Evolutionary conservation across 2,329 filamentous ascomycete species (phyloP).

Genomic region (Sordariomycetes sp.): DNA sequence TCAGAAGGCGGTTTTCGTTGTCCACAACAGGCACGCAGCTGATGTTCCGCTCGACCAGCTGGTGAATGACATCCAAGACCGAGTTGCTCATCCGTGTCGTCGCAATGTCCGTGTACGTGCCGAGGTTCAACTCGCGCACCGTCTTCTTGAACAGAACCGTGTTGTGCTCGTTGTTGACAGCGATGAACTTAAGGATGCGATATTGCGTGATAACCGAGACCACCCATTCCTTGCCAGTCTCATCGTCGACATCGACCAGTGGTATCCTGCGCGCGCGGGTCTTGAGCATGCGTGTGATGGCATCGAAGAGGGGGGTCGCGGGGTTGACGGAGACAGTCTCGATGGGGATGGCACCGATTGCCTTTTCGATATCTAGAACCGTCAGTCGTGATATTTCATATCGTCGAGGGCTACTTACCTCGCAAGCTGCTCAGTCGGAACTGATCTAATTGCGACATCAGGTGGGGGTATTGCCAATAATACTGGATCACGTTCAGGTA

Average conservation of each 20-base stretch:
- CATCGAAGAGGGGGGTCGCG: slow-evolving; percentile 83
- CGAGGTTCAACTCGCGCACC: slow-evolving; percentile 73
- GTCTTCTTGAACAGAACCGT: slow-evolving; percentile 85
- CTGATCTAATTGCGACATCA: slow-evolving; percentile 82
- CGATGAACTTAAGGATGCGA: slow-evolving; percentile 96
- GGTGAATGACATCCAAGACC: slow-evolving; percentile 89
- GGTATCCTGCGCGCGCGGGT: slow-evolving; percentile 91
- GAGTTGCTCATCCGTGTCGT: slow-evolving; percentile 83
- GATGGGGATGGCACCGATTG: slow-evolving; percentile 80
- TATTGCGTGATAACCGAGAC: slow-evolving; percentile 98
- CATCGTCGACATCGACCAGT: slow-evolving; percentile 85
- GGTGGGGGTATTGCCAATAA: slow-evolving; percentile 94
- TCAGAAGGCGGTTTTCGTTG: slow-evolving; percentile 66
- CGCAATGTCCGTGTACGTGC: slow-evolving; percentile 72
- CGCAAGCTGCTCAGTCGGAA: slow-evolving; percentile 86
- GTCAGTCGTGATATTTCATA: slow-evolving; percentile 10
- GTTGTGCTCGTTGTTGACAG: slow-evolving; percentile 79
- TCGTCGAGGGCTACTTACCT: slow-evolving; percentile 43
- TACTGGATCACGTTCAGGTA: slow-evolving; percentile 99
- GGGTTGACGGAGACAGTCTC: slow-evolving; percentile 97
- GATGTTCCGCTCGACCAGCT: slow-evolving; percentile 88
- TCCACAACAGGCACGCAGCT: slow-evolving; percentile 92
- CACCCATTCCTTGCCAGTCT: slow-evolving; percentile 85
- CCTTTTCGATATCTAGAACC: slow-evolving; percentile 77
- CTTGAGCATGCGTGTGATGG: slow-evolving; percentile 86